A percentile compares a stretch with the other conserved stretches of the same genome.
These are phyloP conservation scores for Verticillium tricorpus DNA, from an alignment of 2,329 filamentous ascomycete species.

Conservation along the genomic window DNA sequence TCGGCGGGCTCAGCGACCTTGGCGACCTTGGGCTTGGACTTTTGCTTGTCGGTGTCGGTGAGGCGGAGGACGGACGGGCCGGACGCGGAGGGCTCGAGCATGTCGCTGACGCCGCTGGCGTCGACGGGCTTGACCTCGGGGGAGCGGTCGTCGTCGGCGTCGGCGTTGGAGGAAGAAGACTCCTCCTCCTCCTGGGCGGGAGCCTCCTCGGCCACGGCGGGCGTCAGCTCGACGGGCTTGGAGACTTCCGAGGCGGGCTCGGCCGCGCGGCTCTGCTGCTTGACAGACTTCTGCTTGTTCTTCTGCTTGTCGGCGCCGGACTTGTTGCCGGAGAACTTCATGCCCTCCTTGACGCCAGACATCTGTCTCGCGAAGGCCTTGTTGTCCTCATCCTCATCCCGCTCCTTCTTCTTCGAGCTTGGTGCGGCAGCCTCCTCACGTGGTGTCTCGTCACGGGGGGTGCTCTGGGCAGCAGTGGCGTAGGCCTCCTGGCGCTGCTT, in stretches of 20 bases:
- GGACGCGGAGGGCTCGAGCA: constrained; percentile 71
- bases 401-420: constrained; percentile 19
- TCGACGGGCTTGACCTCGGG: constrained; percentile 55
- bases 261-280: constrained; percentile 63
- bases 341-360: constrained; percentile 65
- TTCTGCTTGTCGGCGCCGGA: constrained; percentile 57
- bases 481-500: constrained; percentile 41
- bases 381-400: constrained; percentile 61
- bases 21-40: constrained; percentile 58
- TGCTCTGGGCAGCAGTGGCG: constrained; percentile 28
- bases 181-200: constrained; percentile 49
- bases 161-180: constrained; percentile 64
- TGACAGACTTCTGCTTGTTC: constrained; percentile 59
- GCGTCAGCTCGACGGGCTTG: constrained; percentile 54
- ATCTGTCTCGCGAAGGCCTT: constrained; percentile 75
- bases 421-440: constrained; percentile 10
- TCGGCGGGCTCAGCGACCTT: constrained; percentile 65
- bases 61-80: constrained; percentile 75
- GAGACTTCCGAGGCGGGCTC: constrained; percentile 43
- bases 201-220: constrained; percentile 54
- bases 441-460: constrained; percentile 24
- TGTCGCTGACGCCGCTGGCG: constrained; percentile 75
- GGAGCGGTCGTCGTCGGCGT: constrained; percentile 79
- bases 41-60: constrained; percentile 60
- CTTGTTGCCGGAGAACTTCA: constrained; percentile 47